Percentiles rank a stretch among this genome's conserved stretches.
These are phyloP conservation scores for Alternaria triticina DNA, from an alignment of 2,329 filamentous ascomycete species.

Conservation along the genomic window DNA sequence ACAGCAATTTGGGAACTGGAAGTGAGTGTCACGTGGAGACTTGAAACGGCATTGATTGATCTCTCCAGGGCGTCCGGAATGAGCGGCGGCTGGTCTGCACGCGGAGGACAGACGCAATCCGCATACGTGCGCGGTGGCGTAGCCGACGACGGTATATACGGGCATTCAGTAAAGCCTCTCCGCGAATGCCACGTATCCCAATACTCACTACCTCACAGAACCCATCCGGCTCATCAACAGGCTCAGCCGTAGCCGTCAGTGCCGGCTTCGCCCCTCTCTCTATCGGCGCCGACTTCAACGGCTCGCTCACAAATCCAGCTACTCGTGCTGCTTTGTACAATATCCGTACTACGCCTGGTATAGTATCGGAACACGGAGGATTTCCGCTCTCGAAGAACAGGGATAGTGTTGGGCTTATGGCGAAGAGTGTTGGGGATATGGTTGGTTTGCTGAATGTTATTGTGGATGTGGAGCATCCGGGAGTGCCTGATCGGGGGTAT, in stretches of 20 bases:
- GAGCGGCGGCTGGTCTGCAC: not conserved
- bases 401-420: not conserved
- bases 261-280: not conserved
- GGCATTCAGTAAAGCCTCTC: not conserved
- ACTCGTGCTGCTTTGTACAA: not conserved
- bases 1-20: not conserved
- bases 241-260: not conserved
- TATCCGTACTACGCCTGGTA: not conserved
- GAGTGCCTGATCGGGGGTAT: not conserved
- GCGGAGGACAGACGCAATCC: not conserved
- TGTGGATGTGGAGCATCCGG: not conserved
- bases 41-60: not conserved
- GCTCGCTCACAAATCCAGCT: not conserved
- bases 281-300: not conserved
- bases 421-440: not conserved
- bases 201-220: not conserved
- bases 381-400: not conserved
- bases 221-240: not conserved
- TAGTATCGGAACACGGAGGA: not conserved
- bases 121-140: not conserved
- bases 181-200: fast-evolving
- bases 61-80: not conserved
- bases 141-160: not conserved
- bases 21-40: not conserved
- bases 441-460: not conserved